Conservation (phyloP, 2,329 filamentous ascomycete species). For the Myriosclerotinia curreyana region DNA sequence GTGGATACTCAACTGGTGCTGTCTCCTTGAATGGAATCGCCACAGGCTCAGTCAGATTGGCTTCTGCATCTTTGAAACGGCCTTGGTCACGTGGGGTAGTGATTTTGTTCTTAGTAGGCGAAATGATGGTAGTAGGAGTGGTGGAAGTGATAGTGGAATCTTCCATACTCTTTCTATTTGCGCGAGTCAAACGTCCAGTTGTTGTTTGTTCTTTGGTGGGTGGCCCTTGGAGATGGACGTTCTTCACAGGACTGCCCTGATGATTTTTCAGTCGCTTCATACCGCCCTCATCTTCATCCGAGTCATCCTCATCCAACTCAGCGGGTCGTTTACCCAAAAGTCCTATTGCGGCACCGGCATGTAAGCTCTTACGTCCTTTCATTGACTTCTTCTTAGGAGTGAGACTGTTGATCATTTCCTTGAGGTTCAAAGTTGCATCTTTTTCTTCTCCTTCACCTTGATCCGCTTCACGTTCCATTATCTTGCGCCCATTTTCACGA, state of each 20-base stretch:
- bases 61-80: conserved; percentile 53
- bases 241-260: conserved; percentile 74
- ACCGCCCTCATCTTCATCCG: conserved; percentile 58
- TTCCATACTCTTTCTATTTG: conserved; percentile 49
- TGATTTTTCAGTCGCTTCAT: conserved; percentile 69
- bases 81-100: conserved; percentile 56
- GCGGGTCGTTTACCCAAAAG: conserved; percentile 70
- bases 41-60: conserved; percentile 41
- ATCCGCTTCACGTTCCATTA: conserved; percentile 53
- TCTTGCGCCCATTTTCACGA: conserved; percentile 56
- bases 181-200: conserved; percentile 56
- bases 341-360: conserved; percentile 70
- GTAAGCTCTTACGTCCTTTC: conserved; percentile 70
- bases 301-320: conserved; percentile 65
- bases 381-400: conserved; percentile 70
- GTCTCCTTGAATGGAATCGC: conserved; percentile 45
- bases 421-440: conserved; percentile 65
- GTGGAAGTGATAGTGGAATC: conserved; percentile 39
- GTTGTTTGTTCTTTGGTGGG: conserved; percentile 64
- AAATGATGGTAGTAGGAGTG: conserved; percentile 47
- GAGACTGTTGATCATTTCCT: conserved; percentile 73
- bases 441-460: conserved; percentile 49
- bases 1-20: conserved; percentile 48
- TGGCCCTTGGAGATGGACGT: conserved; percentile 65
- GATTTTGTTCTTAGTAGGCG: conserved; percentile 48